phyloP scores from a whole-genome alignment of 2,329 filamentous ascomycete species.

The Diplodia intermedia region DNA sequence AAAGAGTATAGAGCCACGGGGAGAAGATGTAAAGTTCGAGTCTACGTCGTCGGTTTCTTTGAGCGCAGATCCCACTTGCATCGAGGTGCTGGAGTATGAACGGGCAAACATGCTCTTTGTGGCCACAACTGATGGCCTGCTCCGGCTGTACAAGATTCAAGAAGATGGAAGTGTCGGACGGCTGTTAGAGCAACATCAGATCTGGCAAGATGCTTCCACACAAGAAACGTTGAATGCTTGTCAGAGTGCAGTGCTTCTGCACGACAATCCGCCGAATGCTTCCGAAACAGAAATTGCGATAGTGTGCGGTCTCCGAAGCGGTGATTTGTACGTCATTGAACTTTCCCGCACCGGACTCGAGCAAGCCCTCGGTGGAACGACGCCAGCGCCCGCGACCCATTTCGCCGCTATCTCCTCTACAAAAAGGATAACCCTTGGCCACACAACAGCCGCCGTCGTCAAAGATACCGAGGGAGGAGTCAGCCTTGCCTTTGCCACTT shows the following conservation, averaged over 20 bases:
- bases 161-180: slow-evolving; percentile 17
- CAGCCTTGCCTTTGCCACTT: slow-evolving; percentile 47
- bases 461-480: slow-evolving; percentile 37
- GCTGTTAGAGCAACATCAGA: slow-evolving; percentile 16
- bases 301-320: slow-evolving; percentile 48
- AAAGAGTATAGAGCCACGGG: slow-evolving; percentile 1
- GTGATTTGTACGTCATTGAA: slow-evolving; percentile 36
- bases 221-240: slow-evolving; percentile 29
- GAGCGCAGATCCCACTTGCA: slow-evolving; percentile 26
- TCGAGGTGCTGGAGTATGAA: slow-evolving; percentile 12
- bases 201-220: slow-evolving; percentile 21
- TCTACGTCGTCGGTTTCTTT: slow-evolving; percentile 1
- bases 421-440: slow-evolving; percentile 25
- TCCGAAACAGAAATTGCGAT: slow-evolving; percentile 34
- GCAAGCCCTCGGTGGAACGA: slow-evolving; percentile 12
- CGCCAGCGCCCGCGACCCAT: slow-evolving; percentile 1
- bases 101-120: slow-evolving; percentile 13
- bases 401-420: neutral
- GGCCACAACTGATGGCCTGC: slow-evolving; percentile 30
- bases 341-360: slow-evolving; percentile 15
- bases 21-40: slow-evolving; percentile 27
- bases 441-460: slow-evolving; percentile 13
- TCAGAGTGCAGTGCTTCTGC: slow-evolving; percentile 30
- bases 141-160: slow-evolving; percentile 22
- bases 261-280: neutral